Base-by-base conservation (phyloP, 1,284 basidiomycete species). In the Sporisorium sorghi region DNA sequence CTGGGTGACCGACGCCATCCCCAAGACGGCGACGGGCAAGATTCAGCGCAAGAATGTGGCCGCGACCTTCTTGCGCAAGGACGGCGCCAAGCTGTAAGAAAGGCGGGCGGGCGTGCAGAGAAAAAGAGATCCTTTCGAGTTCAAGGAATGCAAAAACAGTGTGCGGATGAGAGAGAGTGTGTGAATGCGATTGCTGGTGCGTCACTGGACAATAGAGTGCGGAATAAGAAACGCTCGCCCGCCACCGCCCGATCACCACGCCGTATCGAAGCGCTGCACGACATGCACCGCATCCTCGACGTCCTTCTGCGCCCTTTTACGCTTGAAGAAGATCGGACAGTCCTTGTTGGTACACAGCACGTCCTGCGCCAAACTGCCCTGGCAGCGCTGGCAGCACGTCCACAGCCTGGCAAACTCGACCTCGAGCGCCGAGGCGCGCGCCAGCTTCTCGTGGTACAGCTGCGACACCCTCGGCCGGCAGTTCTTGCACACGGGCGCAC, bases 301-400 rank as follows among this genome's bases (percentile, higher is more conserved):
- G 49, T 81, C 80, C 69, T 78, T 80, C 46, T 81, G 80, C 6
- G 77, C 80, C 15, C 80, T 68, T 55, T 81, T 81, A 15, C 96
- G 87, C 90, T 96, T 94, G 85, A 98, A 98, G 85, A 95, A 98
- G 72, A 98, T 98, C 0, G 96, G 96, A 78, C 96, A 99, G 85
- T 99, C 96, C 82, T 93, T 95, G 82, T 93, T 96, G 0, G 93
- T 93, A 83, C 96, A 99, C 39, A 99, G 87, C 19, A 98, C 96
- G 82, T 99, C 96, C 91, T 96, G 78, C 5, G 83, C 74, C 58
- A 84, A 59, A 30, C 78, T 79, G 17, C 83, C 82, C 54, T 82
- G 79, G 57, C 83, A 84, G 9, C 83, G 75, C 67, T 84, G 83
- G 44, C 83, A 84, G 61, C 82, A 83, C 14, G 82, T 83, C 83